phyloP scores from a whole-genome alignment of 73 alveolate genomes.

The Paramecium sonneborni region DNA sequence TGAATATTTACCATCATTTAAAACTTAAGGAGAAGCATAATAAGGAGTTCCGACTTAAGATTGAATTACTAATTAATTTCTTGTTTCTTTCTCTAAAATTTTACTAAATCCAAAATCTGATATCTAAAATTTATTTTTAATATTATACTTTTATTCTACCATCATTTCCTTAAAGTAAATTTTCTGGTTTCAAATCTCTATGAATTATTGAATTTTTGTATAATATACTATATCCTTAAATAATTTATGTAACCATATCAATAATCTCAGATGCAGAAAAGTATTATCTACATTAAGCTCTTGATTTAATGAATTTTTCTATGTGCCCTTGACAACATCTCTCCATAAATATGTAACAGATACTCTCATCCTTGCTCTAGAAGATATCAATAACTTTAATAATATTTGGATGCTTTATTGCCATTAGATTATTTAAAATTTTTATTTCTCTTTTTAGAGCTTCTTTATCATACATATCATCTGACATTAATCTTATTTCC shows the following conservation, averaged over 20 bases:
- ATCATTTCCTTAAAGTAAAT: background rate
- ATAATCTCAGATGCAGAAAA: background rate
- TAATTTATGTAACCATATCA: background rate
- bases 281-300: background rate
- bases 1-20: background rate
- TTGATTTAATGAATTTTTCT: background rate
- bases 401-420: background rate
- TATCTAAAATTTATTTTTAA: background rate
- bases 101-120: slow-evolving; percentile 4
- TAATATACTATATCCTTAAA: background rate
- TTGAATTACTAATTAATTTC: background rate
- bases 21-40: slow-evolving; percentile 37
- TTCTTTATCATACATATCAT: background rate
- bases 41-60: background rate
- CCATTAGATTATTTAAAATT: background rate
- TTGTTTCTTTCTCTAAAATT: background rate
- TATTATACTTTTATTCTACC: slow-evolving; percentile 1
- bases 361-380: background rate
- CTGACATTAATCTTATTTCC: background rate
- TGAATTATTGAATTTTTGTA: background rate
- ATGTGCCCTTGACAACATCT: background rate
- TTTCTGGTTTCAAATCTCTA: slow-evolving; percentile 44
- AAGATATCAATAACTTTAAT: background rate
- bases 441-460: background rate
- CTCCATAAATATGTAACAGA: background rate